Conservation (phyloP, 495 filamentous ascomycete species). For the Cryomyces antarcticus region DNA sequence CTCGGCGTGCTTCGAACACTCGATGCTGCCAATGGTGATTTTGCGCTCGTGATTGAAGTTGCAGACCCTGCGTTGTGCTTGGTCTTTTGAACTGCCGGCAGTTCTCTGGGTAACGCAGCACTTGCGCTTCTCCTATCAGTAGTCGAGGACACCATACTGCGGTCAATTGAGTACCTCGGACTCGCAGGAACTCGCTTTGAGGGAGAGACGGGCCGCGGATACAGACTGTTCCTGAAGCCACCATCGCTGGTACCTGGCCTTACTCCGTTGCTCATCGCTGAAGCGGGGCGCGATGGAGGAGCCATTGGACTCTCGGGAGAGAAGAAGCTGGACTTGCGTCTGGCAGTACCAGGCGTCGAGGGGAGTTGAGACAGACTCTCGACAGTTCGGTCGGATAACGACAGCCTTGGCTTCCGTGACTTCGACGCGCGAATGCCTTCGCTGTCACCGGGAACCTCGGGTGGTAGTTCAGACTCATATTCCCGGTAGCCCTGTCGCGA, state of each 20-base stretch:
- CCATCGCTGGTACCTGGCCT: constrained; percentile 30
- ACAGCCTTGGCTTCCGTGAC: constrained; percentile 23
- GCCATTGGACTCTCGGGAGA: constrained; percentile 33
- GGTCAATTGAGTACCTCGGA: background rate
- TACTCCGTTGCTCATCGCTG: constrained; percentile 26
- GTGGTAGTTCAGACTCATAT: constrained; percentile 4
- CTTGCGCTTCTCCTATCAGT: constrained; percentile 14
- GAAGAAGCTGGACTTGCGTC: constrained; percentile 41
- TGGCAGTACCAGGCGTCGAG: constrained; percentile 36
- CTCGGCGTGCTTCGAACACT: background rate
- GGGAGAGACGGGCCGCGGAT: constrained; percentile 18
- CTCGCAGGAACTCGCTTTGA: constrained; percentile 4
- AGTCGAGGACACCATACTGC: constrained; percentile 5
- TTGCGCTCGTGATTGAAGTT: background rate
- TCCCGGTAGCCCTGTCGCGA: constrained; percentile 12
- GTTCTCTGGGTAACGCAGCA: constrained; percentile 4
- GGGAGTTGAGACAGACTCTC: constrained; percentile 45
- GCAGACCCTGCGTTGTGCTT: no score
- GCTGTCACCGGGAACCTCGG: constrained; percentile 3
- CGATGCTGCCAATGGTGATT: background rate
- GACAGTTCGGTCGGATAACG: constrained; percentile 47
- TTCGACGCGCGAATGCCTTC: constrained; percentile 4
- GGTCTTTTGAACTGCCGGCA: no score
- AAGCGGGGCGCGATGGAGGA: constrained; percentile 33
- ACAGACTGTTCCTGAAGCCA: constrained; percentile 15